phyloP scores from a whole-genome alignment of 2,329 filamentous ascomycete species.

The Cyphellophora attinorum region DNA sequence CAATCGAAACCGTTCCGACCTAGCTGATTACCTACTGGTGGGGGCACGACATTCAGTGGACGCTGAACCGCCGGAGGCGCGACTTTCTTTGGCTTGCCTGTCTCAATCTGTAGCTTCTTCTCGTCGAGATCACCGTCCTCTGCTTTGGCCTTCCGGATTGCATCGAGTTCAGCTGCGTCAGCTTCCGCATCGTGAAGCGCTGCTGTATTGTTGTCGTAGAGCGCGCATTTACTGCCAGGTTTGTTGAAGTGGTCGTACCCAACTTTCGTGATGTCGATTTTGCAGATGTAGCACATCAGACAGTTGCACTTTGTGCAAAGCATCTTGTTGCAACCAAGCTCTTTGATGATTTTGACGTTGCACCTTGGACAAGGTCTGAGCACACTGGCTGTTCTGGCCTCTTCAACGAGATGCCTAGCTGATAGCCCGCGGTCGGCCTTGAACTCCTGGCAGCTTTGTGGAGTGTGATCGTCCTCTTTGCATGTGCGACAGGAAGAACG shows the following conservation, averaged over 20 bases:
- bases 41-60: too few relatives aligned
- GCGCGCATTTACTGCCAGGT: conserved; percentile 44
- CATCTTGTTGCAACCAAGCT: conserved; percentile 77
- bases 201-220: conserved; percentile 50
- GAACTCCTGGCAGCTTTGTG: conserved; percentile 60
- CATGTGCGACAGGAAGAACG: conserved; percentile 61
- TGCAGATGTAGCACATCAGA: conserved; percentile 53
- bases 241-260: conserved; percentile 58
- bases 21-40: too few relatives aligned
- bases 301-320: conserved; percentile 52
- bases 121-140: conserved; percentile 19
- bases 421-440: conserved; percentile 50
- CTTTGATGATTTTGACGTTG: conserved; percentile 69
- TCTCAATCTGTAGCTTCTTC: conserved; percentile 13
- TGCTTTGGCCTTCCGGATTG: conserved; percentile 21
- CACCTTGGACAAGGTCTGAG: conserved; percentile 61
- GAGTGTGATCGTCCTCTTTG: conserved; percentile 58
- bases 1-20: too few relatives aligned
- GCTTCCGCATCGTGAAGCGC: conserved; percentile 20
- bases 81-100: conserved; percentile 5
- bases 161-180: conserved; percentile 20
- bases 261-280: conserved; percentile 41
- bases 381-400: conserved; percentile 72
- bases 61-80: too few relatives aligned
- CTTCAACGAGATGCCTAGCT: conserved; percentile 61